A percentile compares a stretch with the other conserved stretches of the same genome.
Conservation (phyloP, 495 filamentous ascomycete species). For the Podospora pseudopauciseta region DNA sequence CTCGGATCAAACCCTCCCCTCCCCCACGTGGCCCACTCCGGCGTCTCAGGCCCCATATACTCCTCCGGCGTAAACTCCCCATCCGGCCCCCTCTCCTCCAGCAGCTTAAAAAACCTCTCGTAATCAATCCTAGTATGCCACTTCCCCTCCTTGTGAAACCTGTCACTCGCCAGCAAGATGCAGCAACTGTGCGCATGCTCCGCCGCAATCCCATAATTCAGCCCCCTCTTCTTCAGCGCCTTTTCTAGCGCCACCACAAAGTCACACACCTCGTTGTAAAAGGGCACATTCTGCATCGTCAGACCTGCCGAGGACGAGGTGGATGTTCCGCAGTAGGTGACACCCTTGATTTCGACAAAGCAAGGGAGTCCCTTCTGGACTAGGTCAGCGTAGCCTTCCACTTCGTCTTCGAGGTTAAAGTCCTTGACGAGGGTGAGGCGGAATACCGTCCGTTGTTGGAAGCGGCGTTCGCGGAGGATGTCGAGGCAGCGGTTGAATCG, state of each 20-base stretch:
- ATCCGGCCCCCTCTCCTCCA: slow-evolving; percentile 62
- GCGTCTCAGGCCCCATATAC: slow-evolving; percentile 77
- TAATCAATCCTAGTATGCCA: slow-evolving; percentile 95
- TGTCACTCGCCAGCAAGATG: slow-evolving; percentile 71
- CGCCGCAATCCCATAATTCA: slow-evolving; percentile 85
- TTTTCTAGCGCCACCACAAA: slow-evolving; percentile 72
- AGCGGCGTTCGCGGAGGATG: slow-evolving; percentile 76
- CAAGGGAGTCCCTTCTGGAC: slow-evolving; percentile 79
- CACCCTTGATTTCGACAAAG: slow-evolving; percentile 93
- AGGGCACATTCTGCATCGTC: slow-evolving; percentile 94
- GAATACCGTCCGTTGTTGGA: slow-evolving; percentile 87
- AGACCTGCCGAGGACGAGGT: slow-evolving; percentile 75
- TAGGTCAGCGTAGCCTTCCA: slow-evolving; percentile 82
- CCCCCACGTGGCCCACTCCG: slow-evolving; percentile 94
- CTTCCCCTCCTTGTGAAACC: slow-evolving; percentile 67
- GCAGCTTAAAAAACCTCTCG: slow-evolving; percentile 77
- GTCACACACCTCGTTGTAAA: slow-evolving; percentile 78
- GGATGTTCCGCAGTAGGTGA: slow-evolving; percentile 92
- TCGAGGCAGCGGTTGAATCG: slow-evolving; percentile 87
- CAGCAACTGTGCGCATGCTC: slow-evolving; percentile 96
- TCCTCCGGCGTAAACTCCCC: slow-evolving; percentile 80
- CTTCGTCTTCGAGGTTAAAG: slow-evolving; percentile 94
- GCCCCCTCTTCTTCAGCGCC: slow-evolving; percentile 61
- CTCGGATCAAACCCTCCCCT: slow-evolving; percentile 89
- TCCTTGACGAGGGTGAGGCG: slow-evolving; percentile 90